Evolutionary conservation across 495 filamentous ascomycete genomes (phyloP).

Genomic region (Lepidopterella palustris): DNA sequence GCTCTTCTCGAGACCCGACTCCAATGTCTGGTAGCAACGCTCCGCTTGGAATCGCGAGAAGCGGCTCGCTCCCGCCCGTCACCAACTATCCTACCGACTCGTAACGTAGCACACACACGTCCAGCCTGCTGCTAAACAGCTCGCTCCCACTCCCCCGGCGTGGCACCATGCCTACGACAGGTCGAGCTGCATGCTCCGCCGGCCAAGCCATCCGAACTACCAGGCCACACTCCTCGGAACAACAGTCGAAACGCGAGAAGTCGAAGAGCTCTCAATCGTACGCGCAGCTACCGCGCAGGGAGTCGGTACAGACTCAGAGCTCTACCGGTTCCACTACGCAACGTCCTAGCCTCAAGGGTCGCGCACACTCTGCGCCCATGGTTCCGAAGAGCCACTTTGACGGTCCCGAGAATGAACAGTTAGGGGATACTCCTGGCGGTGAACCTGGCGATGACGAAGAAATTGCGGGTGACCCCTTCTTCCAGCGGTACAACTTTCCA

Average conservation of each 20-base stretch:
- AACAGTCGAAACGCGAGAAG: slow-evolving; percentile 18
- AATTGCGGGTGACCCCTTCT: slow-evolving; percentile 30
- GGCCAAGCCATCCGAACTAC: neutral
- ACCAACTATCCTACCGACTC: neutral
- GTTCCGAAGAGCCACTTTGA: slow-evolving; percentile 18
- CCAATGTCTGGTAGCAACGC: slow-evolving; percentile 26
- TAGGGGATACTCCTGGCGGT: slow-evolving; percentile 1
- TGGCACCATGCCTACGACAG: slow-evolving; percentile 12
- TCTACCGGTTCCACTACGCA: neutral
- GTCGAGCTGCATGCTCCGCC: slow-evolving; percentile 5
- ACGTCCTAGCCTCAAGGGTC: slow-evolving; percentile 25
- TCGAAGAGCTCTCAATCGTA: slow-evolving; percentile 23
- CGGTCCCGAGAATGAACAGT: slow-evolving; percentile 13
- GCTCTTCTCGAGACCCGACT: neutral
- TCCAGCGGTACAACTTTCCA: slow-evolving; percentile 29
- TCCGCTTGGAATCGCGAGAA: slow-evolving; percentile 20
- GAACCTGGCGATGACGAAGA: slow-evolving; percentile 28
- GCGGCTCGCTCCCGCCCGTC: slow-evolving; percentile 22
- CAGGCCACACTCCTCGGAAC: slow-evolving; percentile 3
- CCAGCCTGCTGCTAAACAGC: slow-evolving; percentile 2
- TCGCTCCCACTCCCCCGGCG: slow-evolving; percentile 1
- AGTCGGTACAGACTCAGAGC: slow-evolving; percentile 9
- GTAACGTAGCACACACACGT: neutral
- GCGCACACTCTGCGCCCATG: slow-evolving; percentile 31
- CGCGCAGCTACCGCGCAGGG: slow-evolving; percentile 16